Percentiles rank a stretch among this genome's conserved stretches.
phyloP scores from a whole-genome alignment of 306 rosid species.

The Quercus rubra region DNA sequence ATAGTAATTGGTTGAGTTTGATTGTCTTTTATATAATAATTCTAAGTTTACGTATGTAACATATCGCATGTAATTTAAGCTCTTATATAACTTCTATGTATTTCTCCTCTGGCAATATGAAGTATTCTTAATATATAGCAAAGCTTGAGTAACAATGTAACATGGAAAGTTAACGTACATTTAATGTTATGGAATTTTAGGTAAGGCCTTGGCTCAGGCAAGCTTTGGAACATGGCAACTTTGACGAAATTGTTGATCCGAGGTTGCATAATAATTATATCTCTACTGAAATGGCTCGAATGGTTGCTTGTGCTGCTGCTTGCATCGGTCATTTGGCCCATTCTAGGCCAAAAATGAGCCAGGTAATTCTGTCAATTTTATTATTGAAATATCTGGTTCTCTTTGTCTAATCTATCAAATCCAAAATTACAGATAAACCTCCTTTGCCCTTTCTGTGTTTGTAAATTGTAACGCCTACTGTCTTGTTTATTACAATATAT shows the following conservation, averaged over 20 bases:
- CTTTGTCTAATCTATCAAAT: neutral
- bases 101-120: too few relatives aligned
- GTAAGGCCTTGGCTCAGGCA: conserved; percentile 64
- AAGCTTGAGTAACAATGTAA: neutral
- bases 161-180: neutral
- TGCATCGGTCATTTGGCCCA: conserved; percentile 50
- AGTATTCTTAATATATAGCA: neutral
- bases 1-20: neutral
- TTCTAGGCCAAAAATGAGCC: conserved; percentile 64
- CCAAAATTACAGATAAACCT: neutral
- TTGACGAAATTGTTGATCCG: conserved; percentile 18
- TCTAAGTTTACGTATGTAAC: too few relatives aligned
- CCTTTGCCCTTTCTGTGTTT: neutral
- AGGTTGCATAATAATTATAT: conserved; percentile 43
- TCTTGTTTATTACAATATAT: neutral
- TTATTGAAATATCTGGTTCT: neutral
- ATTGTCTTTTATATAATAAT: neutral
- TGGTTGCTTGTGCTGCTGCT: conserved; percentile 56
- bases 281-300: conserved; percentile 40
- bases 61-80: neutral
- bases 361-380: conserved; percentile 24
- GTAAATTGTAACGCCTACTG: neutral
- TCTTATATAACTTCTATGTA: neutral
- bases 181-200: conserved; percentile 30
- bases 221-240: conserved; percentile 37